Base-by-base conservation (phyloP, 1,284 basidiomycete species). In the Phylloboletellus chloephorus region DNA sequence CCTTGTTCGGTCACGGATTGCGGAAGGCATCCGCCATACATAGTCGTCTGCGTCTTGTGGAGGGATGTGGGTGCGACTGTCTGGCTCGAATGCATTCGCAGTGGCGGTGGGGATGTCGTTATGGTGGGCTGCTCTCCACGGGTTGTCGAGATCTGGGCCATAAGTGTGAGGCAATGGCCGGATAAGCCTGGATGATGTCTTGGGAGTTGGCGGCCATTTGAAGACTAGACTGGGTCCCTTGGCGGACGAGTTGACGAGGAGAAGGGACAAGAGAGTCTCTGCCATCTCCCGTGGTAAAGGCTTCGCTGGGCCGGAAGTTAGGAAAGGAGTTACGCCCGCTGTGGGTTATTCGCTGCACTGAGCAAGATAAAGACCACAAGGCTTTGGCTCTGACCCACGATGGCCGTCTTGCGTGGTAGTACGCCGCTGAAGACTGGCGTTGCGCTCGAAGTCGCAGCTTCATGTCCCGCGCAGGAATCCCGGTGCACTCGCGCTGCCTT, bases 221-320 rank as follows among this genome's bases (percentile, higher is more conserved):
- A 77, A 88, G 29, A 84, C 79, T 1, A 88, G 65, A 50, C 69
- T 82, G 7, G 79, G 77, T 12, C 81, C 85, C 54, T 79, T 83
- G 4, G 83, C 79, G 6, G 86, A 88, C 6, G 79, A 78, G 5
- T 83, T 84, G 19, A 85, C 82, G 15, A 89, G 73, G 2, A 88
- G 63, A 46, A 89, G 71, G 6, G 81, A 78, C 23, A 86, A 61
- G n/a, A 88, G 67, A 2, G 80, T 81, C 58, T 84, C 81, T 22
- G 79, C 76, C 81, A 83, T 83, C 12, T 10, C 17, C 16, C 5
- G 20, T 10, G 30, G 8, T 10, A n/a, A n/a, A n/a, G n/a, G n/a
- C n/a, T n/a, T n/a, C n/a, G n/a, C n/a, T n/a, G n/a, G n/a, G n/a
- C n/a, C n/a, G n/a, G n/a, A n/a, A n/a, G n/a, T n/a, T n/a, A n/a